These are phyloP conservation scores for Macadamia integrifolia DNA, from an alignment of 164 flowering plant genomes.

Conservation along the genomic window DNA sequence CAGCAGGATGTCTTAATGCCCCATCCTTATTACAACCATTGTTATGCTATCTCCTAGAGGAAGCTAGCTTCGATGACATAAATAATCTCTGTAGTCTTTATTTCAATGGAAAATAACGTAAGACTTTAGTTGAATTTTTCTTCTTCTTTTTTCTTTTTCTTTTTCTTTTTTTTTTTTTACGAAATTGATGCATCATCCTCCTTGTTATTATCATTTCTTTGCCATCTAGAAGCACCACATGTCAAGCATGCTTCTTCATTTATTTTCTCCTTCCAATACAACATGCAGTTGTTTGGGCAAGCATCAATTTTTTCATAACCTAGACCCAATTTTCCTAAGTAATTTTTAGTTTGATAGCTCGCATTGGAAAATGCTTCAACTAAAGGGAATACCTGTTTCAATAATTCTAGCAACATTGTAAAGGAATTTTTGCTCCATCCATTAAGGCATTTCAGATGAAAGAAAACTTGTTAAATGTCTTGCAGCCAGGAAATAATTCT, in stretches of 20 bases:
- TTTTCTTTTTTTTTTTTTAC: not conserved
- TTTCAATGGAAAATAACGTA: not conserved
- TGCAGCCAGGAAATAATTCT: too few relatives aligned
- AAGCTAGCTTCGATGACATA: not conserved
- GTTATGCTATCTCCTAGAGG: slow-evolving; percentile 5
- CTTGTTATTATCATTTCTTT: not conserved
- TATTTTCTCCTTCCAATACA: too few relatives aligned
- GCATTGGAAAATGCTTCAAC: not conserved
- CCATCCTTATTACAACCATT: not conserved
- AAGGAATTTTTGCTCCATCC: too few relatives aligned
- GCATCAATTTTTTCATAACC: too few relatives aligned
- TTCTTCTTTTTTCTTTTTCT: not conserved
- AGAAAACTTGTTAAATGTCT: too few relatives aligned
- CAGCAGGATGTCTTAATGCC: too few relatives aligned
- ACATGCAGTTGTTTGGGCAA: too few relatives aligned
- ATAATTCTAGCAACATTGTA: not conserved
- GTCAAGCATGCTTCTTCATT: not conserved
- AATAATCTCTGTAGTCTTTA: not conserved
- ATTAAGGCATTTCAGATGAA: too few relatives aligned
- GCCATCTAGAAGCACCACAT: slow-evolving; percentile 2
- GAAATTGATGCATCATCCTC: not conserved
- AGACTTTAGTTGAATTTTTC: not conserved
- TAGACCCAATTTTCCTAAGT: too few relatives aligned
- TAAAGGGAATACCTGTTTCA: not conserved
- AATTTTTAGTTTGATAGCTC: not conserved